Percentiles rank a stretch among this genome's conserved stretches.
phyloP scores from a whole-genome alignment of 208 protist species.

The Trypanosoma melophagium region DNA sequence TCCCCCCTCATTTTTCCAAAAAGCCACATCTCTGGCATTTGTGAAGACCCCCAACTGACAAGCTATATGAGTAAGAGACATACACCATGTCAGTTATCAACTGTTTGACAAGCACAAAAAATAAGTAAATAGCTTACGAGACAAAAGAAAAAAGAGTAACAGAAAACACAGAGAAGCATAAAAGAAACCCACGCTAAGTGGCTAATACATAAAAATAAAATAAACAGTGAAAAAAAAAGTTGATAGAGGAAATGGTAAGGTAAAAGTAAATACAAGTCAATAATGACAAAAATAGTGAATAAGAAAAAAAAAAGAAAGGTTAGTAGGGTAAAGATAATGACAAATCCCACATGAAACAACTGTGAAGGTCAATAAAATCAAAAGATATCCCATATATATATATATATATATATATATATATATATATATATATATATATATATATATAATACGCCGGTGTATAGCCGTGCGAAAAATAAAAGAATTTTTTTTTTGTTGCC shows the following conservation, averaged over 20 bases:
- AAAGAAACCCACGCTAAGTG: too few species aligned
- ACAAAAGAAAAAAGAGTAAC: background rate
- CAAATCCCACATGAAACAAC: background rate
- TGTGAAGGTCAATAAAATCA: background rate
- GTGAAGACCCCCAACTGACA: background rate
- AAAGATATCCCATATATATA: background rate
- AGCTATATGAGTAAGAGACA: background rate
- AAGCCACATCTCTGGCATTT: too few species aligned
- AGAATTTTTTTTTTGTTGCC: background rate
- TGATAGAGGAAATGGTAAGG: background rate
- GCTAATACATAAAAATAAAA: conserved; percentile 22
- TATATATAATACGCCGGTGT: too few species aligned
- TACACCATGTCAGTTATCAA: background rate
- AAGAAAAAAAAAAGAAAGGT: background rate
- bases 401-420: too few species aligned
- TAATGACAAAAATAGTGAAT: background rate
- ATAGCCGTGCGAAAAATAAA: background rate
- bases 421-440: too few species aligned
- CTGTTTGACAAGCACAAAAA: too few species aligned
- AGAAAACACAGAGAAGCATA: background rate
- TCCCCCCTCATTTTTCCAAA: too few species aligned
- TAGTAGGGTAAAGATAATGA: background rate
- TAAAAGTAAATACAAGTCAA: background rate
- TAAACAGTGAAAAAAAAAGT: background rate
- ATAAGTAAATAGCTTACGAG: too few species aligned